These are phyloP conservation scores for Salvia miltiorrhiza DNA, from an alignment of 257 asterid genomes.

Conservation along the genomic window DNA sequence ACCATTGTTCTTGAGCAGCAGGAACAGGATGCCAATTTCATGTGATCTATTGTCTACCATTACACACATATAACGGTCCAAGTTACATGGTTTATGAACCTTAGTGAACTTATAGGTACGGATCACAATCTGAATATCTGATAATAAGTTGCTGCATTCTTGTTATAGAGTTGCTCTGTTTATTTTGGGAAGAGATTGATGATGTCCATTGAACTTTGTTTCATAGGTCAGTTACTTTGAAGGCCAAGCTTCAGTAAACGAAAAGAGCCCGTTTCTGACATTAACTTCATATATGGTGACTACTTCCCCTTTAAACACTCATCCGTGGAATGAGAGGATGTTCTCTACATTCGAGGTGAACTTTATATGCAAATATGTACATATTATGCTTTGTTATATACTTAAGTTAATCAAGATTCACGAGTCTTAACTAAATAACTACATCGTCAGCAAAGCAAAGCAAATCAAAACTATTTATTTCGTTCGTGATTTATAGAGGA, in stretches of 20 bases:
- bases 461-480: neutral
- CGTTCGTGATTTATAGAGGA: neutral
- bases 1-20: constrained; percentile 70
- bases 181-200: neutral
- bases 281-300: neutral
- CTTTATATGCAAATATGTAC: neutral
- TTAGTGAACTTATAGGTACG: neutral
- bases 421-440: neutral
- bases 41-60: constrained; percentile 34
- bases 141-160: neutral
- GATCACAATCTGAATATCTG: neutral
- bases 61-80: neutral
- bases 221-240: neutral
- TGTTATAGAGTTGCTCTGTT: neutral
- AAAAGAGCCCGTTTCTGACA: neutral
- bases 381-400: neutral
- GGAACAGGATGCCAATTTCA: constrained; percentile 54
- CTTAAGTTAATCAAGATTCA: neutral
- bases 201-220: neutral
- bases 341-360: neutral
- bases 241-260: neutral
- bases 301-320: neutral
- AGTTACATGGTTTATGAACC: neutral
- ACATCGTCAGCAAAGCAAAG: neutral
- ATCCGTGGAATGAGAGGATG: neutral